phyloP scores from a whole-genome alignment of 2,329 filamentous ascomycete genomes.

The Periconia sp. region DNA sequence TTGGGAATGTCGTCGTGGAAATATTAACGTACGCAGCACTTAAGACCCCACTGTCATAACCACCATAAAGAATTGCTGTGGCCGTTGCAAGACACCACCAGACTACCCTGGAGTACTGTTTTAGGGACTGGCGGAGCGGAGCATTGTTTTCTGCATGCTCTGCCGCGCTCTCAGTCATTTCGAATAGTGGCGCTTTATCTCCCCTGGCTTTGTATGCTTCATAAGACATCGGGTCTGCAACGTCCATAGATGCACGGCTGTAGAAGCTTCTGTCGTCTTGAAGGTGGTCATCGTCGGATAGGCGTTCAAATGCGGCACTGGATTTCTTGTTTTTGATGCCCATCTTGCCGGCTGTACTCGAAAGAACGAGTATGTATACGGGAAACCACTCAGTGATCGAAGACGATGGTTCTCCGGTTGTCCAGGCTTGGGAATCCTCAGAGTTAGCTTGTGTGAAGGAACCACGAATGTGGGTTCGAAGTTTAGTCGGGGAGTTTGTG shows the following conservation, averaged over 20 bases:
- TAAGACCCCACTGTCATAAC: conserved; percentile 34
- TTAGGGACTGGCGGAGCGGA: conserved; percentile 11
- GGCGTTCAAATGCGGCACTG: neutral
- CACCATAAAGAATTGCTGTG: conserved; percentile 12
- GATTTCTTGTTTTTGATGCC: neutral
- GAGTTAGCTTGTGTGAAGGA: no score
- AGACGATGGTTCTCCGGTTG: no score
- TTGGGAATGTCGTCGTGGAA: no score
- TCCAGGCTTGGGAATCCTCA: no score
- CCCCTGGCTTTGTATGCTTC: neutral
- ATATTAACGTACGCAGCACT: no score
- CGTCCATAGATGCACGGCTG: neutral
- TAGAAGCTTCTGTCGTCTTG: neutral
- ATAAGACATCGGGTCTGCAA: neutral
- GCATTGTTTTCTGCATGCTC: conserved; percentile 1
- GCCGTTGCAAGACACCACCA: conserved; percentile 15
- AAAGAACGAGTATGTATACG: neutral
- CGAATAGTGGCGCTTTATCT: neutral
- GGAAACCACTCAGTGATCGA: no score
- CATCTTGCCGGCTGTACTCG: neutral
- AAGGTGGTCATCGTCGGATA: neutral
- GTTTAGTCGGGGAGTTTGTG: no score
- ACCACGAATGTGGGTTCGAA: no score
- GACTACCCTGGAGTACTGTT: conserved; percentile 12
- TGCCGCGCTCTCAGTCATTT: neutral